Percentiles rank a stretch among this genome's conserved stretches.
phyloP scores from a whole-genome alignment of 73 alveolate genomes.

The Effrenium voratum region DNA sequence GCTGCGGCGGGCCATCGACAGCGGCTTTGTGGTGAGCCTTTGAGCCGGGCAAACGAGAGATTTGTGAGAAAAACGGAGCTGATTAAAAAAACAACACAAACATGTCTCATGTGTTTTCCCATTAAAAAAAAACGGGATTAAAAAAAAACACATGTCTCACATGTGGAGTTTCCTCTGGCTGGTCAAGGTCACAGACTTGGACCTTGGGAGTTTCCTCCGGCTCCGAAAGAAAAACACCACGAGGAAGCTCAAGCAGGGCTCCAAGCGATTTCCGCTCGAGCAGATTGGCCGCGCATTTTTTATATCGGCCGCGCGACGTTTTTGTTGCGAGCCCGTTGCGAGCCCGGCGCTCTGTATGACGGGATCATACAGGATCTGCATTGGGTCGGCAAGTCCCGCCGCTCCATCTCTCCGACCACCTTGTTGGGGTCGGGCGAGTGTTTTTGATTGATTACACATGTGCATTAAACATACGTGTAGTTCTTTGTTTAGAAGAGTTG shows the following conservation, averaged over 20 bases:
- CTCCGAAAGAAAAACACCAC: neutral
- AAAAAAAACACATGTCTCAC: neutral
- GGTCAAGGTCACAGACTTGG: neutral
- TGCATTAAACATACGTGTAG: too few species aligned
- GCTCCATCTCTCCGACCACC: too few species aligned
- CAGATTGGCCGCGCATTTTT: neutral
- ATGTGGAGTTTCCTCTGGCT: neutral
- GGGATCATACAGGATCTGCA: too few species aligned
- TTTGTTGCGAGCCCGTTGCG: too few species aligned
- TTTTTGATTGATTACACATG: too few species aligned
- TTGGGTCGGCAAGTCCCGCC: too few species aligned
- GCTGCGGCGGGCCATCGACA: conserved; percentile 19
- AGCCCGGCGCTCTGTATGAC: too few species aligned
- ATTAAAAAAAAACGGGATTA: neutral
- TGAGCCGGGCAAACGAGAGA: neutral
- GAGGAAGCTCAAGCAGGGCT: neutral
- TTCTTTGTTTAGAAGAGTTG: too few species aligned
- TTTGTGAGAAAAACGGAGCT: neutral
- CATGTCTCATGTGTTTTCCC: neutral
- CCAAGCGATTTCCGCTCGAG: neutral
- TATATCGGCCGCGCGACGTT: too few species aligned
- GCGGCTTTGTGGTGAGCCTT: conserved; percentile 47
- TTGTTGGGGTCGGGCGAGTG: too few species aligned
- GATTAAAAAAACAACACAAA: neutral
- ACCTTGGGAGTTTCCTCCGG: neutral